These are phyloP conservation scores for Trifolium pratense DNA, from an alignment of 306 rosid species.

Conservation along the genomic window DNA sequence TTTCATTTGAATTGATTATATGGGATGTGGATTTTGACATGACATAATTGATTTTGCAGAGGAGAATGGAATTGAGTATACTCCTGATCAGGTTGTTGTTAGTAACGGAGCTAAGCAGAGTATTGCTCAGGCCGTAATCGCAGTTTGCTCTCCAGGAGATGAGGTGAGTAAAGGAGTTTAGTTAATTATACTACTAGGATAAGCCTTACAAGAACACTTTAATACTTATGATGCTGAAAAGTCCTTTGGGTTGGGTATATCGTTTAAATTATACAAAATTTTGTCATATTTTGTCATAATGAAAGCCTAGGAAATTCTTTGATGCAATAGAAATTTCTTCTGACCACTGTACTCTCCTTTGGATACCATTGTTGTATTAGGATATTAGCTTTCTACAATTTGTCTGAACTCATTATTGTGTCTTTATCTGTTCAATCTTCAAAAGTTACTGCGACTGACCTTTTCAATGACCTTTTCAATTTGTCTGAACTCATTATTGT, in stretches of 20 bases:
- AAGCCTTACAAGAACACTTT: slow-evolving; percentile 6
- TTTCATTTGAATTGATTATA: slow-evolving; percentile 22
- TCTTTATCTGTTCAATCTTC: slow-evolving; percentile 22
- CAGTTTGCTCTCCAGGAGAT: slow-evolving; percentile 92
- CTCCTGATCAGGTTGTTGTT: slow-evolving; percentile 82
- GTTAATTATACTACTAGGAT: background rate
- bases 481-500: too few relatives aligned
- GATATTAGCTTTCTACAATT: slow-evolving; percentile 3
- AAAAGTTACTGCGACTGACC: slow-evolving; percentile 3
- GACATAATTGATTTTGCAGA: slow-evolving; percentile 47
- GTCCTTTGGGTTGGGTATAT: background rate
- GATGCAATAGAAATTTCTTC: background rate
- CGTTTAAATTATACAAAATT: background rate
- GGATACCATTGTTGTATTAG: background rate
- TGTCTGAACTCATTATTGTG: slow-evolving; percentile 17
- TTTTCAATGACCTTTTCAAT: too few relatives aligned
- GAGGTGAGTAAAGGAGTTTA: slow-evolving; percentile 56
- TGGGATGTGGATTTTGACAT: slow-evolving; percentile 15
- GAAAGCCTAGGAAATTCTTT: background rate
- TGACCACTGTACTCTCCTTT: background rate
- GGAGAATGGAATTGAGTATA: slow-evolving; percentile 82
- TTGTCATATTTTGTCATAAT: background rate
- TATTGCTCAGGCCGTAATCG: slow-evolving; percentile 74
- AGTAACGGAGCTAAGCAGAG: slow-evolving; percentile 98
- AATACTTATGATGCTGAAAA: background rate